Percentiles rank a stretch among this genome's conserved stretches.
phyloP scores from a whole-genome alignment of 169 alveolate genomes.

The Eimeria necatrix region DNA sequence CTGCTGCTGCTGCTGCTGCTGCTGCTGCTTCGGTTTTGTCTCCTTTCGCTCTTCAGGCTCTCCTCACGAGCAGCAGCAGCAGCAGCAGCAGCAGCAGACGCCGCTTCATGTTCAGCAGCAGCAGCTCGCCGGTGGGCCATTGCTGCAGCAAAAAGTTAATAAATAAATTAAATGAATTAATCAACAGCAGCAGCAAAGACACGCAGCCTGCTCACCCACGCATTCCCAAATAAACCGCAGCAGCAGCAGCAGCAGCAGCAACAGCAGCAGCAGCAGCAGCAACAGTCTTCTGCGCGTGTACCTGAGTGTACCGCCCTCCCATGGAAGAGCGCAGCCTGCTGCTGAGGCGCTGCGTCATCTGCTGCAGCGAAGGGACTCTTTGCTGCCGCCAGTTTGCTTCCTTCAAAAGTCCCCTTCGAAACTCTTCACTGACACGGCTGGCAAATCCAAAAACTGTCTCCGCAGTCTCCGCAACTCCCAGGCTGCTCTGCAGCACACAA shows the following conservation, averaged over 20 bases:
- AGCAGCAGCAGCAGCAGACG: neutral
- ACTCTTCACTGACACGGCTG: neutral
- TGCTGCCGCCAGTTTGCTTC: neutral
- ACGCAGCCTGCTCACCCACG: neutral
- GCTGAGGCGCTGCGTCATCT: slow-evolving; percentile 8
- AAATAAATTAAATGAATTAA: no score
- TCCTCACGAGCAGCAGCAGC: neutral
- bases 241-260: slow-evolving; percentile 9
- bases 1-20: no score
- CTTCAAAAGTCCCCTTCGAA: neutral
- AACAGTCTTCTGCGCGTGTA: neutral
- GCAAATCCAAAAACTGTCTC: neutral
- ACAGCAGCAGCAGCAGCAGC: neutral
- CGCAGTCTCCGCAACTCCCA: neutral
- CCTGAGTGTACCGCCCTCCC: neutral
- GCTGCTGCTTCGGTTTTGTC: no score
- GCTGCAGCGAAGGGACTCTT: neutral
- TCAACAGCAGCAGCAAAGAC: neutral
- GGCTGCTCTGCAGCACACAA: neutral
- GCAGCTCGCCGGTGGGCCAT: slow-evolving; percentile 60
- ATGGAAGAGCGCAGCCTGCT: neutral
- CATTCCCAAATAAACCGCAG: neutral
- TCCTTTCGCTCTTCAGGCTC: no score
- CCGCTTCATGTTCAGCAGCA: neutral
- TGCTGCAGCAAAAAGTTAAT: neutral